Conservation (phyloP, 2,329 filamentous ascomycete genomes). For the Alternaria atra region DNA sequence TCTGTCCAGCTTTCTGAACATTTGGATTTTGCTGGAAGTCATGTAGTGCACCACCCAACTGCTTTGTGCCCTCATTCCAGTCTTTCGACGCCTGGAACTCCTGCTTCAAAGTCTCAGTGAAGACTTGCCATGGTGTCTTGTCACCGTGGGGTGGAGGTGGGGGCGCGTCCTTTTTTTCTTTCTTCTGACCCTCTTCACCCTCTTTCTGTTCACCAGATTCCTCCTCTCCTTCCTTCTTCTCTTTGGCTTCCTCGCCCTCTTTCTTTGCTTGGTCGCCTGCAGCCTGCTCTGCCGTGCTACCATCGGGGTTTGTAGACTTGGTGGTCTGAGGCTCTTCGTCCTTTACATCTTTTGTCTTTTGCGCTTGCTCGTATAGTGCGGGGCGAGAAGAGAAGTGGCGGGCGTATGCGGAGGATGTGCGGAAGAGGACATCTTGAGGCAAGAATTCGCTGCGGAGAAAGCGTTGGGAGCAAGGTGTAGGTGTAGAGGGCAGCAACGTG, state of each 20-base stretch:
- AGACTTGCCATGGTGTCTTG: conserved; percentile 99
- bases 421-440: conserved; percentile 51
- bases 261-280: conserved; percentile 50
- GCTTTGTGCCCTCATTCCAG: conserved; percentile 99
- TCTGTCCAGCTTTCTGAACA: conserved; percentile 83
- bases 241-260: conserved; percentile 54
- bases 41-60: conserved; percentile 85
- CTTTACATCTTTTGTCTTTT: conserved; percentile 47
- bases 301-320: conserved; percentile 53
- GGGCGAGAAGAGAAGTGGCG: conserved; percentile 57
- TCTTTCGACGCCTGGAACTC: conserved; percentile 98
- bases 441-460: conserved; percentile 56
- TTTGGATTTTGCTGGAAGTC: conserved; percentile 93
- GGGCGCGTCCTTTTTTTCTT: conserved; percentile 70
- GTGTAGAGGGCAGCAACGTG: conserved; percentile 22
- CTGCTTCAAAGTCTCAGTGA: conserved; percentile 91
- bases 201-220: conserved; percentile 59
- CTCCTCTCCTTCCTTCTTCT: conserved; percentile 56
- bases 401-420: conserved; percentile 53
- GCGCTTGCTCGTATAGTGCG: conserved; percentile 44
- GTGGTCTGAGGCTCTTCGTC: conserved; percentile 51
- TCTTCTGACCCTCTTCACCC: conserved; percentile 61
- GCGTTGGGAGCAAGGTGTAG: conserved; percentile 28
- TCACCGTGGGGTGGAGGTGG: conserved; percentile 96
- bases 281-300: conserved; percentile 43